Percentiles rank a stretch among this genome's conserved stretches.
phyloP scores from a whole-genome alignment of 768 basidiomycete genomes.

The Hortiboletus campestris region DNA sequence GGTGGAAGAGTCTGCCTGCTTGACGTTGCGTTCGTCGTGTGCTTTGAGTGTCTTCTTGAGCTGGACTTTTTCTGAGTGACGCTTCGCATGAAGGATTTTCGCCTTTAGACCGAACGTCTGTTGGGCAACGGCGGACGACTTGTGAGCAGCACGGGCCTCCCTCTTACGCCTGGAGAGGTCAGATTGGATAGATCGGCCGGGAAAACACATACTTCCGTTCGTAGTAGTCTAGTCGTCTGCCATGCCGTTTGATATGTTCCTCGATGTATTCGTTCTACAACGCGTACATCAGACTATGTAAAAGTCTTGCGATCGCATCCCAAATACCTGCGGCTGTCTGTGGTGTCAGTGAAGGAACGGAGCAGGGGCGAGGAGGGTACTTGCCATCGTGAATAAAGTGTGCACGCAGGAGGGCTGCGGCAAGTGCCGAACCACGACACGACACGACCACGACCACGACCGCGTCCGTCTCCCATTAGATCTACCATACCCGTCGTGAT shows the following conservation, averaged over 20 bases:
- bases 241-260: slow-evolving; percentile 96
- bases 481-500: slow-evolving; percentile 33
- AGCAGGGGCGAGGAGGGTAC: not conserved
- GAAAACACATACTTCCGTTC: slow-evolving; percentile 76
- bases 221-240: slow-evolving; percentile 91
- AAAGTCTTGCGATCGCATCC: not conserved
- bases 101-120: slow-evolving; percentile 96
- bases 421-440: slow-evolving; percentile 26
- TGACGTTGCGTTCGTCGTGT: slow-evolving; percentile 98
- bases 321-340: slow-evolving; percentile 62
- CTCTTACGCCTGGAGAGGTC: slow-evolving; percentile 63
- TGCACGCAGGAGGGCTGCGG: slow-evolving; percentile 13
- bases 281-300: slow-evolving; percentile 6
- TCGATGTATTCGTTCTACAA: slow-evolving; percentile 97
- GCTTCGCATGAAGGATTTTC: slow-evolving; percentile 95
- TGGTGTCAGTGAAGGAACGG: slow-evolving; percentile 11
- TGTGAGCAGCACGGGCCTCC: slow-evolving; percentile 75
- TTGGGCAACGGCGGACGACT: slow-evolving; percentile 81
- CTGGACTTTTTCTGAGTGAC: slow-evolving; percentile 96
- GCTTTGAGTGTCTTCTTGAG: slow-evolving; percentile 99
- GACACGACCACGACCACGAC: slow-evolving; percentile 13
- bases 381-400: slow-evolving; percentile 24
- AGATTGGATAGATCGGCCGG: not conserved
- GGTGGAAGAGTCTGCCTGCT: slow-evolving; percentile 81
- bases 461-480: not conserved